Percentiles rank a stretch among this genome's conserved stretches.
Evolutionary conservation across 805 yeast genomes (phyloP).

Genomic region (Scheffersomyces coipomensis): DNA sequence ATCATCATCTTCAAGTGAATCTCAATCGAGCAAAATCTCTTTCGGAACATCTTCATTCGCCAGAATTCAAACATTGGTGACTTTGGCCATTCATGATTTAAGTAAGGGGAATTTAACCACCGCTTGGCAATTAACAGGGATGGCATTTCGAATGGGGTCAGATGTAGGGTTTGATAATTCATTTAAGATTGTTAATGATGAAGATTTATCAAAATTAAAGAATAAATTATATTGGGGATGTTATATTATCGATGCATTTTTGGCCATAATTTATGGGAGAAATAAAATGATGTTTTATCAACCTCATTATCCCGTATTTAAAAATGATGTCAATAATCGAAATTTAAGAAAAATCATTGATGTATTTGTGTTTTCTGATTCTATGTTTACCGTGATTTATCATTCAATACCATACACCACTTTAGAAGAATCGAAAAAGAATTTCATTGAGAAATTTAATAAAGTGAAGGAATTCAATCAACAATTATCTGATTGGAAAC

Average conservation of each 20-base stretch:
- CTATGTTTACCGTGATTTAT: slow-evolving; percentile 3
- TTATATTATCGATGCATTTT: slow-evolving; percentile 2
- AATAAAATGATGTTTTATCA: slow-evolving; percentile 3
- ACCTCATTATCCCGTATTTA: not conserved
- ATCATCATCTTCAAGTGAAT: not conserved
- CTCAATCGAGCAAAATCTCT: not conserved
- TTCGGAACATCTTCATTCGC: slow-evolving; percentile 2
- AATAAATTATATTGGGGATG: slow-evolving; percentile 3
- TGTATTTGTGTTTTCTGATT: not conserved
- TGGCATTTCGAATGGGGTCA: slow-evolving; percentile 6
- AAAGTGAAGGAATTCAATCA: slow-evolving; percentile 1
- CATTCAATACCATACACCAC: slow-evolving; percentile 3
- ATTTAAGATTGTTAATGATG: not conserved
- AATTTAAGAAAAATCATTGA: slow-evolving; percentile 1
- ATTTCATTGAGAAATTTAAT: slow-evolving; percentile 1
- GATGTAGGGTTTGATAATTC: slow-evolving; percentile 4
- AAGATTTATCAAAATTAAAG: not conserved
- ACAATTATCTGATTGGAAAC: slow-evolving; percentile 1
- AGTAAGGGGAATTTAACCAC: slow-evolving; percentile 3
- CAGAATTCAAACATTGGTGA: not conserved
- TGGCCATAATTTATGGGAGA: slow-evolving; percentile 2
- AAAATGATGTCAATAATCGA: not conserved
- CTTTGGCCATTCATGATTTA: slow-evolving; percentile 2
- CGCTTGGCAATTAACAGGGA: slow-evolving; percentile 4
- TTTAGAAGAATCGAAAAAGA: slow-evolving; percentile 3